Percentiles rank a stretch among this genome's conserved stretches.
Conservation (phyloP, 768 basidiomycete species). For the Coprinellus micaceus region DNA sequence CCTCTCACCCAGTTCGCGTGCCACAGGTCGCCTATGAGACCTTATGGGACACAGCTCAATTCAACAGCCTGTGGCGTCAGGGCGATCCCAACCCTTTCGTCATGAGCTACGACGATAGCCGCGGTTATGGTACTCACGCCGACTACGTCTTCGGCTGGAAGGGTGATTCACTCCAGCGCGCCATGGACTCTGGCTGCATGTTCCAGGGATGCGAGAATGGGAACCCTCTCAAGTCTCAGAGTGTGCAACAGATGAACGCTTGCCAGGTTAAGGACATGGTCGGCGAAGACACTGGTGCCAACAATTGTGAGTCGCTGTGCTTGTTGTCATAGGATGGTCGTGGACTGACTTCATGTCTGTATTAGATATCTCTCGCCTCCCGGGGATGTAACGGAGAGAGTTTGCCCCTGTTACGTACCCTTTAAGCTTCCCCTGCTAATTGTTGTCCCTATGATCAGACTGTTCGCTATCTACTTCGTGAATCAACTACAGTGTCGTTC, state of each 20-base stretch:
- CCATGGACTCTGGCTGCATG: conserved; percentile 4
- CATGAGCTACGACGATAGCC: conserved; percentile 7
- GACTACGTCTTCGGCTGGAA: too few species aligned
- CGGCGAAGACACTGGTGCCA: conserved; percentile 1
- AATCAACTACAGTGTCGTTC: too few species aligned
- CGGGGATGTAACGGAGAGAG: too few species aligned
- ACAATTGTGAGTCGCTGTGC: too few species aligned
- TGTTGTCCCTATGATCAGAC: too few species aligned
- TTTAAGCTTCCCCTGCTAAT: too few species aligned
- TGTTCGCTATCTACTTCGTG: too few species aligned
- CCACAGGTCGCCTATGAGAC: conserved; percentile 8
- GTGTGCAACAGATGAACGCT: neutral
- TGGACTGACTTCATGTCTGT: too few species aligned
- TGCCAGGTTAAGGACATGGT: conserved; percentile 8
- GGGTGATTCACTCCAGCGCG: conserved; percentile 1
- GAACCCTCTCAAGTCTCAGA: neutral
- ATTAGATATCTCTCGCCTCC: too few species aligned
- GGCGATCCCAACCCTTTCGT: conserved; percentile 10
- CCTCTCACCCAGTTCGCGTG: conserved; percentile 8
- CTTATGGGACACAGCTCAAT: conserved; percentile 8
- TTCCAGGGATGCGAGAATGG: neutral
- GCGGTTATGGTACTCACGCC: conserved; percentile 7
- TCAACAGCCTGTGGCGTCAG: conserved; percentile 9
- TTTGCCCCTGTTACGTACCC: too few species aligned
- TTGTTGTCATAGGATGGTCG: too few species aligned